These are phyloP conservation scores for Acarospora socialis DNA, from an alignment of 2,329 filamentous ascomycete species.

Conservation along the genomic window DNA sequence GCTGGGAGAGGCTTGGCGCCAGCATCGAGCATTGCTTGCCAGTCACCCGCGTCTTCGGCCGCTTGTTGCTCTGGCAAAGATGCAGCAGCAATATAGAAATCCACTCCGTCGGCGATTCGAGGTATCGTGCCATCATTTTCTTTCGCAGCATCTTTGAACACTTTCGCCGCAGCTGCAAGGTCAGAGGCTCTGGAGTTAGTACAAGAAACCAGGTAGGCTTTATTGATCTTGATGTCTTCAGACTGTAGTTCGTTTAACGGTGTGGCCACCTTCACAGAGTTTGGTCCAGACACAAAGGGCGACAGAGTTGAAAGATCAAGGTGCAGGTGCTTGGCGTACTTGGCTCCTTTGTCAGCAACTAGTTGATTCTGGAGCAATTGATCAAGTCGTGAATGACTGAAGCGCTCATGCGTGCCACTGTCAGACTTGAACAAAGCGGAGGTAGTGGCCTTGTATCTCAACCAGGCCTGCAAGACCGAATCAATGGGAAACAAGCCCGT, in stretches of 20 bases:
- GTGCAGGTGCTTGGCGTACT: constrained; percentile 71
- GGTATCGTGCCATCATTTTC: constrained; percentile 46
- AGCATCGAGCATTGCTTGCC: constrained; percentile 67
- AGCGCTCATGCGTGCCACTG: constrained; percentile 38
- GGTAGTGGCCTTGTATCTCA: constrained; percentile 60
- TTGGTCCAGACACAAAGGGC: constrained; percentile 74
- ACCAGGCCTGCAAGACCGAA: constrained; percentile 53
- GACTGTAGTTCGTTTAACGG: constrained; percentile 59
- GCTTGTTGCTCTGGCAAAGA: constrained; percentile 61
- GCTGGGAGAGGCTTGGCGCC: constrained; percentile 59
- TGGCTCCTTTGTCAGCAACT: constrained; percentile 58
- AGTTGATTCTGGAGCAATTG: constrained; percentile 54
- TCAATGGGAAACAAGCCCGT: constrained; percentile 73
- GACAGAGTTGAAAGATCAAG: constrained; percentile 71
- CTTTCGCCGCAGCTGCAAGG: constrained; percentile 63
- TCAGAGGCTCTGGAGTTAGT: constrained; percentile 78
- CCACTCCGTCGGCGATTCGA: constrained; percentile 60
- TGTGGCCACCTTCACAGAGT: constrained; percentile 77
- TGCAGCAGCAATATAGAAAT: constrained; percentile 82
- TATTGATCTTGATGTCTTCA: constrained; percentile 63
- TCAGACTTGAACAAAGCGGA: constrained; percentile 45
- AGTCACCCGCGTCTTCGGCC: constrained; percentile 70
- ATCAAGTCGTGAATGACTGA: constrained; percentile 61
- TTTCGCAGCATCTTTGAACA: constrained; percentile 64
- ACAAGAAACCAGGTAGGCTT: constrained; percentile 79